Evolutionary conservation across 2,329 filamentous ascomycete species (phyloP), one percentile per base, ranked within the genome.

Genomic region (Massarina eburnea): DNA sequence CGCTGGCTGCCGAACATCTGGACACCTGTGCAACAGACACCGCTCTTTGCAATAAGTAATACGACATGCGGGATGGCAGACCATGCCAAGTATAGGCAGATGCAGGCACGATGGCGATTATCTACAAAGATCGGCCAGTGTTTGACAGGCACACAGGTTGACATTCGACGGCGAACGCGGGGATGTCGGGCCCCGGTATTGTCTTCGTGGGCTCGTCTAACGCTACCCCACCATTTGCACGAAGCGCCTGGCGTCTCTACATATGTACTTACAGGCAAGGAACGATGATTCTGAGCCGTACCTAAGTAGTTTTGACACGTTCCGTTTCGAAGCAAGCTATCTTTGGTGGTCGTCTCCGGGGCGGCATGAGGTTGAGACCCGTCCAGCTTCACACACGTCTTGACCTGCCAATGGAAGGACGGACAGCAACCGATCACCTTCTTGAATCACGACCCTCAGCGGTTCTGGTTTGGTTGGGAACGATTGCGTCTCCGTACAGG

Each of bases 341-440:
- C 24, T 44, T 12, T 9, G 9, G 40, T 42, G 33, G 29, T 45
- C 46, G 39, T 43, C 43, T 24, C 27, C 34, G 21, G 21, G 34
- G 17, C 15, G 36, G 14, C 17, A 19, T 8, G 20, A 17, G 35
- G 41, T 43, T 52, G 57, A 60, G 41, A 63, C 59, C 42, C 22
- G 38, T 22, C 17, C 39, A 44, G 59, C 57, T 36, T 60, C 58
- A 63, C 39, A 49, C 24, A 41, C 54, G 21, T 10, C 36, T 26
- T 12, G 35, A 22, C 21, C 10, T 38, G 19, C 3, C 35, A 38
- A 15, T 38, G 8, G 19, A 38, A 6, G 35, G 17, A 34, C 15
- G 5, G 33, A 17, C 14, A 35, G 10, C 32, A 35, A 9, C 3
- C 5, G n/a, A 17, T 17, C 32, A 18, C 15, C n/a, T 18, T 17